Base-by-base conservation (phyloP, 257 asterid species). In the Solanum medicagineum region DNA sequence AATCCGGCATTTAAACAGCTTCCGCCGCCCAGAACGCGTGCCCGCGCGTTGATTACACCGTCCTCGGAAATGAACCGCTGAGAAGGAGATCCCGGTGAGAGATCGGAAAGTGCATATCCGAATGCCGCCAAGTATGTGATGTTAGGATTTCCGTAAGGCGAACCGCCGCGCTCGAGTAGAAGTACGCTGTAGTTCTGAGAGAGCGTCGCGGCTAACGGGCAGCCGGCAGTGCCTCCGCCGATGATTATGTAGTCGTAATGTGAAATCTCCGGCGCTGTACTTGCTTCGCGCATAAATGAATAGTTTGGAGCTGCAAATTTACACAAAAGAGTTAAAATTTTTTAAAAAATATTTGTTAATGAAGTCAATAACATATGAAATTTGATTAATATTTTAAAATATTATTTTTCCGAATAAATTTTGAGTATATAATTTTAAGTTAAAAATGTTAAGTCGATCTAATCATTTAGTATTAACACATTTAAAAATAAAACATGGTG, bases 201-300 rank as follows among this genome's bases (percentile, higher is more conserved):
- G 15, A 94, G 97, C 11, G 98, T 93, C 90, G 97, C 92, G 86
- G 98, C 98, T 13, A 93, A 55, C n/a, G 98, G 98, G 87, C 98
- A 92, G 86, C 98, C 97, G 81, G 97, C 93, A 59, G 98, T 94
- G 73, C 95, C 98, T 10, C 98, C 97, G 22, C 97, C 98, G 71
- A 94, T 81, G 65, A 94, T 88, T 88, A 94, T 93, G 92, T 93
- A 94, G 89, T 94, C 97, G 74, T 91, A 93, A 88, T 88, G 84
- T 6, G 98, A 93, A 14, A 84, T 19, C 3, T 69, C 71, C 10
- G 96, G 96, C 0, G 97, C 93, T 45, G 94, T 80, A 29, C 92
- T 94, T 69, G 96, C 98, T 49, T 91, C 84, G 65, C 87, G 97
- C 87, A 92, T 53, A 84, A 94, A 94, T 7, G 83, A 90, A 85